Conservation (phyloP, 208 protist species). For the Acanthamoeba sp. region DNA sequence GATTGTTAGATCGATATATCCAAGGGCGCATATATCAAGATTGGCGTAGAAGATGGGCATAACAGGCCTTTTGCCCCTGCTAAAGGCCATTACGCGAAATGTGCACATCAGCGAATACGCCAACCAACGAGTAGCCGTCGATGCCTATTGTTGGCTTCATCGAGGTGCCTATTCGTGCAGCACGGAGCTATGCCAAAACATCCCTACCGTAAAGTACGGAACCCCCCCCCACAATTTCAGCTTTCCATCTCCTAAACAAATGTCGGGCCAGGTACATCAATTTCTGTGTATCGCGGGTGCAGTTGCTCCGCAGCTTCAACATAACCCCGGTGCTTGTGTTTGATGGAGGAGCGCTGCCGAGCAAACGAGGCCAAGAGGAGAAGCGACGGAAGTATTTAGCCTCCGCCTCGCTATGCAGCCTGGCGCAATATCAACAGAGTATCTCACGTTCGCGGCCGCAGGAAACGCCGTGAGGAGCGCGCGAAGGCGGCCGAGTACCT, state of each 20-base stretch:
- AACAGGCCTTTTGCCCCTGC: conserved; percentile 87
- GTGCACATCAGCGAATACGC: conserved; percentile 85
- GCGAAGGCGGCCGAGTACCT: conserved; percentile 78
- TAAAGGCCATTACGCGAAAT: conserved; percentile 78
- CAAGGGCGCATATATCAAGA: neutral
- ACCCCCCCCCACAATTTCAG: conserved; percentile 19
- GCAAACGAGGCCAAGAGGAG: conserved; percentile 92
- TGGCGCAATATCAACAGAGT: too few species aligned
- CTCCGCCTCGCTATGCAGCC: neutral
- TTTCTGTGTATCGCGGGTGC: conserved; percentile 88
- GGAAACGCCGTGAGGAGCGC: conserved; percentile 75
- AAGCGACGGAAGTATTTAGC: conserved; percentile 83
- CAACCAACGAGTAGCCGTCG: conserved; percentile 90
- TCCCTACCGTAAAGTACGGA: conserved; percentile 76
- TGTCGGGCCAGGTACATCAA: conserved; percentile 79
- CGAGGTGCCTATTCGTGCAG: conserved; percentile 88
- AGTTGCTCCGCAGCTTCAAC: conserved; percentile 87
- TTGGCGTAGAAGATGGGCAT: conserved; percentile 85
- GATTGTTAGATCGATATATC: neutral
- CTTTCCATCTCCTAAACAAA: neutral
- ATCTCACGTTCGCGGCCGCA: too few species aligned
- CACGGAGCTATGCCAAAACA: conserved; percentile 86
- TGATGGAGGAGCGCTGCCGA: conserved; percentile 92
- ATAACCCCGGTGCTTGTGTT: conserved; percentile 95
- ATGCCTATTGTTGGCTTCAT: conserved; percentile 93